Percentiles rank a stretch among this genome's conserved stretches.
Conservation (phyloP, 352 stramenopile species). For the Plasmopara viticola region DNA sequence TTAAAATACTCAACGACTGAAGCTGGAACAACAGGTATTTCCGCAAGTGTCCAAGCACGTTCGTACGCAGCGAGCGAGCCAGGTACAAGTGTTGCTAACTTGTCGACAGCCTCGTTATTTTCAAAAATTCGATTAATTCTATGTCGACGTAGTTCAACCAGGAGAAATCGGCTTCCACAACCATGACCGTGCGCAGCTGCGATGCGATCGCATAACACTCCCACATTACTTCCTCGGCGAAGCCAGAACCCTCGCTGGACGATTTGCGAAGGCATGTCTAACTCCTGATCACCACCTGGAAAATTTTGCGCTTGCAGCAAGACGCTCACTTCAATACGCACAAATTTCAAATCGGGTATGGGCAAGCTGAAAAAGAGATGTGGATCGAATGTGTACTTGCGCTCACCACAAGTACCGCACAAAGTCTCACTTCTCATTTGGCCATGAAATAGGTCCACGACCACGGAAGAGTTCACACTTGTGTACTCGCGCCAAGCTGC, state of each 20-base stretch:
- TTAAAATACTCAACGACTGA: conserved; percentile 14
- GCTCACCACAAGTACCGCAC: conserved; percentile 88
- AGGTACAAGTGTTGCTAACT: conserved; percentile 29
- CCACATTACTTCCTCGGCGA: conserved; percentile 37
- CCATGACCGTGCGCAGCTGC: conserved; percentile 25
- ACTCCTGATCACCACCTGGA: conserved; percentile 4
- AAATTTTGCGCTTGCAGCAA: conserved; percentile 48
- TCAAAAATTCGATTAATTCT: conserved; percentile 75
- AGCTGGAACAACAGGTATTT: conserved; percentile 43
- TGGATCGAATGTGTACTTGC: conserved; percentile 95
- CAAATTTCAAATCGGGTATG: conserved; percentile 78
- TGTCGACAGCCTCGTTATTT: conserved; percentile 48
- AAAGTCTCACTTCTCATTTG: conserved; percentile 93
- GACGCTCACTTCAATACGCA: conserved; percentile 61
- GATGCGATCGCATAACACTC: conserved; percentile 44
- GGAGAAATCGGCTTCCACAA: conserved; percentile 46
- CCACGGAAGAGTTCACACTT: conserved; percentile 90
- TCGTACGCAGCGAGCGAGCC: conserved; percentile 60
- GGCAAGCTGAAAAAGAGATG: conserved; percentile 94
- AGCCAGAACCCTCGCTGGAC: conserved; percentile 49
- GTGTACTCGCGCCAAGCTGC: conserved; percentile 91
- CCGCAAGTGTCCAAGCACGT: conserved; percentile 53
- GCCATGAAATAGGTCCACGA: conserved; percentile 95
- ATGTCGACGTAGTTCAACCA: conserved; percentile 60
- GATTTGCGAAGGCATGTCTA: conserved; percentile 10